Evolutionary conservation across 2,329 filamentous ascomycete genomes (phyloP), one percentile per base, ranked within the genome.

Genomic region (Pyrenophora seminiperda): DNA sequence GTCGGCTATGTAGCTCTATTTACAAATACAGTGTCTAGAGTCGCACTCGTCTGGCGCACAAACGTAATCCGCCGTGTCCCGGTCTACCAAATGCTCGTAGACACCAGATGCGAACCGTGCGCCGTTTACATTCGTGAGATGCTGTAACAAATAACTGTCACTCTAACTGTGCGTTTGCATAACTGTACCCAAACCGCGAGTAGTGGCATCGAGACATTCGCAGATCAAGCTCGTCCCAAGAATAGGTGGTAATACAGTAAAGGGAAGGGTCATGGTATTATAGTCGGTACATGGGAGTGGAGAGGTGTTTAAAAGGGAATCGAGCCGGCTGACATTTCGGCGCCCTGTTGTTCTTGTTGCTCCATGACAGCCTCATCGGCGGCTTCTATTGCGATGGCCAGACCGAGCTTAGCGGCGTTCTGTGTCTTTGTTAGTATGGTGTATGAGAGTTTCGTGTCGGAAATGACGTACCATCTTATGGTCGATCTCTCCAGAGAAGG

Each of bases 401-500:
- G 83, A 63, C 94, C 94, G 65, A 97, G 84, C 82, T 97, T 97
- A 64, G 93, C 90, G 79, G 89, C 84, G 86, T 94, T 91, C 94
- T 99, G 59, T 19, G 11, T 11, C 11, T 31, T 19, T 24, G 60
- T 75, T 63, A 73, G 70, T 19, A 31, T 19, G 47, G 37, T 15
- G 27, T 29, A 4, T 31, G 10, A 24, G n/a, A 22, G 11, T 7
- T 24, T 43, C 13, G 4, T 5, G 10, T n/a, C 33, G 19, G 19
- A 41, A n/a, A 30, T 30, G 14, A 81, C 90, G 74, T 83, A 97
- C 94, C 81, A 92, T 92, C 67, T 87, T 85, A 78, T 99, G 93
- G 77, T 99, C 94, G 70, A 99, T 90, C 73, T 97, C 94, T 62
- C 92, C 93, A 47, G 92, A 91, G 77, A 99, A 96, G 50, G 92